A percentile compares a stretch with the other conserved stretches of the same genome.
Evolutionary conservation across 495 filamentous ascomycete species (phyloP).

Genomic region (Achaetomiella virescens): DNA sequence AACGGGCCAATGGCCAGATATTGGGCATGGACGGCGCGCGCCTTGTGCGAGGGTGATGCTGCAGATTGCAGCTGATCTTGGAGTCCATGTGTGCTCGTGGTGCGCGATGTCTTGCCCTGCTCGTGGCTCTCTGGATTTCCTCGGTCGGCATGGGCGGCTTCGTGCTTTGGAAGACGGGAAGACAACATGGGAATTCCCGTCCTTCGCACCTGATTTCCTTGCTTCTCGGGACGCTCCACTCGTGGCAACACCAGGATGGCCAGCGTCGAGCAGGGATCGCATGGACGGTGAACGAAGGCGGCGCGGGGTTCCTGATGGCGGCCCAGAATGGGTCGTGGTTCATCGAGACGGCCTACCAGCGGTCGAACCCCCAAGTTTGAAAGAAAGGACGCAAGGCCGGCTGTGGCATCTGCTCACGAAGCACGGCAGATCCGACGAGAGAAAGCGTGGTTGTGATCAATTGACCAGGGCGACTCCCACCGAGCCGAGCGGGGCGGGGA

Average conservation of each 20-base stretch:
- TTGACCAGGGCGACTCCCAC: not conserved
- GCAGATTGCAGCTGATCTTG: not conserved
- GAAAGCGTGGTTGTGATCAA: not conserved
- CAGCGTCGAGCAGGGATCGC: too few relatives aligned
- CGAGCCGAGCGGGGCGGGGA: too few relatives aligned
- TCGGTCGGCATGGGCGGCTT: not conserved
- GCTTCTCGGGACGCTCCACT: too few relatives aligned
- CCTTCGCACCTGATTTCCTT: too few relatives aligned
- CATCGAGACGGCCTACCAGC: constrained; percentile 14
- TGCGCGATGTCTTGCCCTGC: constrained; percentile 4
- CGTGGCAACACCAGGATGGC: too few relatives aligned
- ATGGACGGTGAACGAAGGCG: too few relatives aligned
- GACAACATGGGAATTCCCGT: too few relatives aligned
- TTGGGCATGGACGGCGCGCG: not conserved
- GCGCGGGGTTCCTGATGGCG: too few relatives aligned
- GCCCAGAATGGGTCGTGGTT: too few relatives aligned
- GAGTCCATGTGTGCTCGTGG: constrained; percentile 9
- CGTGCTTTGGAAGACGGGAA: too few relatives aligned
- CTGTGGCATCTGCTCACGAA: constrained; percentile 13
- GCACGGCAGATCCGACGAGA: constrained; percentile 10
- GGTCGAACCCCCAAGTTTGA: not conserved
- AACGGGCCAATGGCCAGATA: too few relatives aligned
- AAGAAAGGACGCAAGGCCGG: constrained; percentile 6
- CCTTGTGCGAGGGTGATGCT: not conserved
- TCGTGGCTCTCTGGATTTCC: not conserved